Base-by-base conservation (phyloP, 345 rosid species). In the Clarkia xantiana region DNA sequence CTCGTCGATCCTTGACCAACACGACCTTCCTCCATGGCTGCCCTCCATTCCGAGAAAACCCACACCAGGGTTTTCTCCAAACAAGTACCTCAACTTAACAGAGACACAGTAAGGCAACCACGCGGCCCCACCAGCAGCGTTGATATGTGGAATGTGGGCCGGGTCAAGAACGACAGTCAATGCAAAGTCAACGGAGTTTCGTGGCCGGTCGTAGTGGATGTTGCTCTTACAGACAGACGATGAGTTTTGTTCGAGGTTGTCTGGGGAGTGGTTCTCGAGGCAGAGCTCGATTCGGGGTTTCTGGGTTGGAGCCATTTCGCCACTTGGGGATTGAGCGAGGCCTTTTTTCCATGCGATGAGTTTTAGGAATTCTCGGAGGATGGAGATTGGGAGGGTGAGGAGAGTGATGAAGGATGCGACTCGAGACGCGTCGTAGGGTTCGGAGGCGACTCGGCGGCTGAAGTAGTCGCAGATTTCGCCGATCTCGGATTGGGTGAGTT, bases 351-450 rank as follows among this genome's bases (percentile, higher is more conserved):
- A 93, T 25, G 99, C 94, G 64, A 93, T 93, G 42, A 87, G 71
- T 64, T 87, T 93, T 54, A 93, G 64, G 69, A 93, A 93, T 67
- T 93, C 99, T 64, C 95, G 71, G 55, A 93, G 61, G 57, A 87
- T 94, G 3, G 94, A 74, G 65, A 93, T 84, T 18, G 96, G 99
- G 66, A 93, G 50, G 8, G 99, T 93, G 67, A 93, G 99, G 59
- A 93, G 95, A 18, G 99, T 93, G 57, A 93, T 93, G 71, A 93
- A 93, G 45, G 99, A 93, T 52, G 96, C 96, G 54, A 93, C 96
- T 16, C 96, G 94, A 42, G 96, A 93, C 55, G 94, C 96, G 64
- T 93, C 96, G 10, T 87, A 93, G 38, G 99, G 99, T 65, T 93
- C 99, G 15, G 99, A 84, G 39, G 96, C 96, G 42, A 93, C 99